phyloP scores from a whole-genome alignment of 2,329 filamentous ascomycete species.

The Geosmithia flava region DNA sequence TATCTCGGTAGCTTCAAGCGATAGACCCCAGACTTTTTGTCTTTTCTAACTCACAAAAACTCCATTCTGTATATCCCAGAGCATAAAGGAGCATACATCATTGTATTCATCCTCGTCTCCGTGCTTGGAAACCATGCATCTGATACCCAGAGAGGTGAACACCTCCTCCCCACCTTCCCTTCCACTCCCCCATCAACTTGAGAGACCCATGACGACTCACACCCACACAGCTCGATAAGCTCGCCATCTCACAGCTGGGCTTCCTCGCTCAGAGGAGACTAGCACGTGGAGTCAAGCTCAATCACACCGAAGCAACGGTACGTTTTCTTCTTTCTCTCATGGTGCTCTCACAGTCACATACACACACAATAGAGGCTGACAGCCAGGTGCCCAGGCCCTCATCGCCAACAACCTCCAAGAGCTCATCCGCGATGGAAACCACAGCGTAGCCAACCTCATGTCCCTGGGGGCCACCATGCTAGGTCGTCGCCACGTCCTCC shows the following conservation, averaged over 20 bases:
- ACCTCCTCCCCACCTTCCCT: neutral
- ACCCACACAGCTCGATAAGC: constrained; percentile 71
- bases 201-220: neutral
- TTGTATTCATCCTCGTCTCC: neutral
- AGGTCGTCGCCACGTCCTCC: constrained; percentile 80
- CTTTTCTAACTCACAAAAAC: no score
- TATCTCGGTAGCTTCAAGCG: no score
- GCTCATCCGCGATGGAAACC: constrained; percentile 91
- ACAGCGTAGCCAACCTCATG: constrained; percentile 91
- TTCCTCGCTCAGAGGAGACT: constrained; percentile 78
- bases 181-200: neutral
- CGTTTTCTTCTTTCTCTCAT: no score
- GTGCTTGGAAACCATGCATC: constrained; percentile 23
- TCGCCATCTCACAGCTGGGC: constrained; percentile 81
- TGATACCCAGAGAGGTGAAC: constrained; percentile 33
- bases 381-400: constrained; percentile 40
- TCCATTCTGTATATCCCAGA: neutral
- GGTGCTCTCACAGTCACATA: neutral
- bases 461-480: constrained; percentile 82
- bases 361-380: neutral
- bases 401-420: constrained; percentile 88
- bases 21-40: no score
- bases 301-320: constrained; percentile 80
- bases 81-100: neutral
- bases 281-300: constrained; percentile 76